Percentiles rank a stretch among this genome's conserved stretches.
These are phyloP conservation scores for Neopestalotiopsis rosae DNA, from an alignment of 2,329 filamentous ascomycete species.

Conservation along the genomic window DNA sequence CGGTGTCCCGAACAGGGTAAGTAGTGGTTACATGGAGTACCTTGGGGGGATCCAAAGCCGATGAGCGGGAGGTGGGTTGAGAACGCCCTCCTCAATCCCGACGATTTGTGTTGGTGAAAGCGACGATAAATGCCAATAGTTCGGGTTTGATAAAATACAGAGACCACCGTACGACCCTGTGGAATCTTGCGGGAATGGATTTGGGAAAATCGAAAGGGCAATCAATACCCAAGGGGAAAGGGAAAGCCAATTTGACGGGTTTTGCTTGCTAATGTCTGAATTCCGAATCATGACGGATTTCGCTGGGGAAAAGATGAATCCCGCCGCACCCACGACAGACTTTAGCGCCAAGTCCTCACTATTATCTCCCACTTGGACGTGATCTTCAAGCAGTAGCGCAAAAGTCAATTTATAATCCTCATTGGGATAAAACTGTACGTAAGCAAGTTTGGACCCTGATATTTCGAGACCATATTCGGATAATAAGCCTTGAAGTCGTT, in stretches of 20 bases:
- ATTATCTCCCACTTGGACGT: neutral
- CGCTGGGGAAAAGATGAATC: neutral
- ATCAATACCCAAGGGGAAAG: neutral
- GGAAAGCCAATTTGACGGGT: neutral
- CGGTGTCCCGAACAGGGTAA: constrained; percentile 28
- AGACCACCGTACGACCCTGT: neutral
- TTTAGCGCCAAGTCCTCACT: neutral
- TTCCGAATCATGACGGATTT: neutral
- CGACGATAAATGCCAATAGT: neutral
- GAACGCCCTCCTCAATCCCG: neutral
- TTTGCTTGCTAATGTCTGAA: neutral
- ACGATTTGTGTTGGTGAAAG: neutral
- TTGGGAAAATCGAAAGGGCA: neutral
- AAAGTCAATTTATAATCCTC: neutral
- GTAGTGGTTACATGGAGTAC: neutral
- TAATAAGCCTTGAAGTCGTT: no score
- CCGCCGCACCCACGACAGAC: neutral
- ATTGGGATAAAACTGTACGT: neutral
- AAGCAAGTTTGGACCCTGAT: no score
- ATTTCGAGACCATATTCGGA: no score
- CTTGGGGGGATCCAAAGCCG: neutral
- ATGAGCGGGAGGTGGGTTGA: neutral
- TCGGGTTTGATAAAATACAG: neutral
- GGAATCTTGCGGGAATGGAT: neutral
- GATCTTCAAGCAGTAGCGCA: neutral